Conservation (phyloP, 2,329 filamentous ascomycete species). For the Dactylellina leptospora region DNA sequence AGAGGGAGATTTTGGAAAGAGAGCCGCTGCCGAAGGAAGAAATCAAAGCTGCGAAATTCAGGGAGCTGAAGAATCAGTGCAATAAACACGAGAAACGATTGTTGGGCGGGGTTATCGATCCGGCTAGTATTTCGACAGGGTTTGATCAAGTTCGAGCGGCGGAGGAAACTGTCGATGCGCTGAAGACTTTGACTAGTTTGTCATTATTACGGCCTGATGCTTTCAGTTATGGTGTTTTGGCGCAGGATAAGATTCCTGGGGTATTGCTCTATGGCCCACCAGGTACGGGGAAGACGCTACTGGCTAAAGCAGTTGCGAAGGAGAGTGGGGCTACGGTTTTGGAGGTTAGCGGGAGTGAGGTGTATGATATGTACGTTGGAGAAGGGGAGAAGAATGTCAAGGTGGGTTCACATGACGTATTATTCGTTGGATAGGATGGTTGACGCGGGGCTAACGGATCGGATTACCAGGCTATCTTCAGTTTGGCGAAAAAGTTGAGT, state of each 20-base stretch:
- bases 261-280: slow-evolving; percentile 88
- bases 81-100: slow-evolving; percentile 85
- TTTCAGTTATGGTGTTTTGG: slow-evolving; percentile 94
- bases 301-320: slow-evolving; percentile 75
- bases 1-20: slow-evolving; percentile 55
- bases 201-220: slow-evolving; percentile 88
- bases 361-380: slow-evolving; percentile 96
- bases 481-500: slow-evolving; percentile 85
- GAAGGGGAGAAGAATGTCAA: slow-evolving; percentile 96
- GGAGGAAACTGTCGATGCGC: slow-evolving; percentile 80
- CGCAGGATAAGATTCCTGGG: slow-evolving; percentile 88
- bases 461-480: slow-evolving; percentile 74
- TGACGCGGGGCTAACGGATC: not conserved
- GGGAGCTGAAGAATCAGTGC: slow-evolving; percentile 67
- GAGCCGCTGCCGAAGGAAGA: slow-evolving; percentile 59
- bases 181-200: slow-evolving; percentile 87
- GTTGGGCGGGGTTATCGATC: slow-evolving; percentile 80
- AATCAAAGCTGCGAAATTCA: slow-evolving; percentile 62
- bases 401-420: slow-evolving; percentile 1
- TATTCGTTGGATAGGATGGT: not conserved
- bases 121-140: slow-evolving; percentile 80
- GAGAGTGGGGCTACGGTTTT: slow-evolving; percentile 77
- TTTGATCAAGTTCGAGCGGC: slow-evolving; percentile 88
- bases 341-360: slow-evolving; percentile 86
- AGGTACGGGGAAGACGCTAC: slow-evolving; percentile 77